These are phyloP conservation scores for Phanerochaete carnosa DNA, from an alignment of 768 basidiomycete species.

Conservation along the genomic window DNA sequence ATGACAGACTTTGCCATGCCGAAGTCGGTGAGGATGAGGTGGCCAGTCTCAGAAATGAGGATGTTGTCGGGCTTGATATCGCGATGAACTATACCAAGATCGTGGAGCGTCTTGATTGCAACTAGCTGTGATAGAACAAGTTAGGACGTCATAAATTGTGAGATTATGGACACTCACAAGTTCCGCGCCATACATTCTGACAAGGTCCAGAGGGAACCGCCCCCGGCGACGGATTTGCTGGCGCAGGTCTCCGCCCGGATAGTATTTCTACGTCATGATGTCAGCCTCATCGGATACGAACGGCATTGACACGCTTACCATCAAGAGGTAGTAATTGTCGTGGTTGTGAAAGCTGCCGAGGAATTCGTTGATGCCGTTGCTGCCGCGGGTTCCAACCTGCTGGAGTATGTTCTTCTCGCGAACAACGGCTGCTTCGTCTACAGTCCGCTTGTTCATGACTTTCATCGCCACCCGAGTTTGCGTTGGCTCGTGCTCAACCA, in stretches of 20 bases:
- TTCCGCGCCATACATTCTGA: constrained; percentile 11
- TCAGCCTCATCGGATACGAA: background rate
- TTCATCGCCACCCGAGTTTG: constrained; percentile 18
- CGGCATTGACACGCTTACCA: background rate
- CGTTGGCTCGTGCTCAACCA: constrained; percentile 20
- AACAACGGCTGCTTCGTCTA: background rate
- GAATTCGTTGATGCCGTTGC: constrained; percentile 8
- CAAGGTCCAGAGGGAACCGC: constrained; percentile 10
- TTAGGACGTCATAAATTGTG: background rate
- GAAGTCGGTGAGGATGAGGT: constrained; percentile 24
- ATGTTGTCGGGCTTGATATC: constrained; percentile 30
- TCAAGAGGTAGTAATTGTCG: constrained; percentile 5
- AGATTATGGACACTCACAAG: background rate
- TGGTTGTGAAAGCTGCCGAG: constrained; percentile 11
- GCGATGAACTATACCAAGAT: constrained; percentile 22
- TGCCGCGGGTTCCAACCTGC: background rate
- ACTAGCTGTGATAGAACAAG: constrained; percentile 9
- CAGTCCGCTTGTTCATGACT: constrained; percentile 18
- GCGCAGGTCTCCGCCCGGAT: constrained; percentile 6
- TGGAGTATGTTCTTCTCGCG: background rate
- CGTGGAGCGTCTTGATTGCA: constrained; percentile 19
- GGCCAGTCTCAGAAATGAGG: constrained; percentile 19
- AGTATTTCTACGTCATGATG: background rate
- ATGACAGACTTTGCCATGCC: constrained; percentile 15
- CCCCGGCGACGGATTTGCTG: constrained; percentile 1